Evolutionary conservation across 108 stramenopile species (phyloP), one percentile per base, ranked within the genome.

Genomic region (Bacterosira constricta): DNA sequence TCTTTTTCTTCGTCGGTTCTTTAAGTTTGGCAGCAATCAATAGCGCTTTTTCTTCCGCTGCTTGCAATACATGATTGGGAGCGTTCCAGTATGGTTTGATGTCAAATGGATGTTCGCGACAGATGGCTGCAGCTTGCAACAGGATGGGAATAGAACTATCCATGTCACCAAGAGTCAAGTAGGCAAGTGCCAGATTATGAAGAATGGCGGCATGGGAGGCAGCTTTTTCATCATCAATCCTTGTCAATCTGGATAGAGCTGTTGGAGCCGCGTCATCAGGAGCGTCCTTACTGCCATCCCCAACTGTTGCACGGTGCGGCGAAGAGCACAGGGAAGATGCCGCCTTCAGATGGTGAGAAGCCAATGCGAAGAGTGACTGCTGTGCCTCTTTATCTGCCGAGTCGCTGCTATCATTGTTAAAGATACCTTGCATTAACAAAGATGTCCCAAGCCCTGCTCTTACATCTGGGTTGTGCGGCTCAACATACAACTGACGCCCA

Each of bases 371-470:
- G 4, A 76, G 46, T 44, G 75, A 63, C 9, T 21, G 41, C 51
- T 72, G 71, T 7, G 69, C 18, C n/a, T 21, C 13, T 12, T 50
- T 39, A 25, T 55, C 45, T n/a, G n/a, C n/a, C n/a, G n/a, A n/a
- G n/a, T n/a, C n/a, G n/a, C n/a, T n/a, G n/a, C n/a, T n/a, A 8
- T 25, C 41, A 34, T 54, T 38, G 32, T 55, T 32, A 21, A 76
- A 63, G 35, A 75, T 51, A 53, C 66, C 75, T 34, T 69, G 62
- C n/a, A 68, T 59, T 21, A 76, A 63, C 25, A 76, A 42, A 42
- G 57, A 62, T n/a, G 75, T 63, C 31, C 75, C 75, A 5, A 76
- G 47, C 9, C 75, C 75, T 23, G 75, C 75, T 37, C 49, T 58
- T 18, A 45, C 67, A 12, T 49, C 59, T 26, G 65, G 44, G 38